Conservation (phyloP, 345 rosid species). For the Cochlearia excelsa region DNA sequence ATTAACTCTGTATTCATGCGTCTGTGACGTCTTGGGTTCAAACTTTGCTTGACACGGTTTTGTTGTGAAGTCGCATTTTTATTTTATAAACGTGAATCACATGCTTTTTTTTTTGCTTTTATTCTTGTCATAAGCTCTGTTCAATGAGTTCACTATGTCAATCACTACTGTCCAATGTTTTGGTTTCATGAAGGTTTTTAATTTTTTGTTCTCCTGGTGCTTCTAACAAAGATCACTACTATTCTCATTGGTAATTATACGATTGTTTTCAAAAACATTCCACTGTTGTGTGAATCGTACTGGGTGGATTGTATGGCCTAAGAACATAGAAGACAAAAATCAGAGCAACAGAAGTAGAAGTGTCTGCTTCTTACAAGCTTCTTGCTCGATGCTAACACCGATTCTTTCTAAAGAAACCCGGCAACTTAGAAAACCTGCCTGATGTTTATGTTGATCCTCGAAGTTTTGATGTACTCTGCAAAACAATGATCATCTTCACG, state of each 20-base stretch:
- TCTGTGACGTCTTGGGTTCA: slow-evolving; percentile 3
- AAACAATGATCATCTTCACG: slow-evolving; percentile 37
- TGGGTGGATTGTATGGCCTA: neutral
- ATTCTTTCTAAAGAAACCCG: slow-evolving; percentile 3
- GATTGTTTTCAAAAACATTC: no score
- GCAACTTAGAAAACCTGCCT: slow-evolving; percentile 66
- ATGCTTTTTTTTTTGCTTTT: no score
- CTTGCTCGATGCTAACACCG: neutral
- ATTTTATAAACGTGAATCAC: no score
- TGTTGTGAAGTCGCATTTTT: slow-evolving; percentile 8
- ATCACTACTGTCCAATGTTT: slow-evolving; percentile 43
- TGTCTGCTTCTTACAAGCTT: no score
- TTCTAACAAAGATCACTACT: no score
- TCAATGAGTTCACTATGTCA: slow-evolving; percentile 64
- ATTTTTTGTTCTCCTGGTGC: no score
- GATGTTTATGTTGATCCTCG: slow-evolving; percentile 86
- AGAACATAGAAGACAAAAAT: no score
- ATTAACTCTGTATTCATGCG: neutral
- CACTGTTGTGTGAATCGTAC: slow-evolving; percentile 7
- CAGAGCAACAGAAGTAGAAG: no score
- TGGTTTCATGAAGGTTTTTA: no score
- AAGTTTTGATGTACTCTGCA: slow-evolving; percentile 64
- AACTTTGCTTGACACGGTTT: slow-evolving; percentile 18
- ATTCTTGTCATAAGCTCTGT: slow-evolving; percentile 66
- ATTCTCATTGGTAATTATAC: no score